Base-by-base conservation (phyloP, 768 basidiomycete species). In the Butyriboletus loyo region DNA sequence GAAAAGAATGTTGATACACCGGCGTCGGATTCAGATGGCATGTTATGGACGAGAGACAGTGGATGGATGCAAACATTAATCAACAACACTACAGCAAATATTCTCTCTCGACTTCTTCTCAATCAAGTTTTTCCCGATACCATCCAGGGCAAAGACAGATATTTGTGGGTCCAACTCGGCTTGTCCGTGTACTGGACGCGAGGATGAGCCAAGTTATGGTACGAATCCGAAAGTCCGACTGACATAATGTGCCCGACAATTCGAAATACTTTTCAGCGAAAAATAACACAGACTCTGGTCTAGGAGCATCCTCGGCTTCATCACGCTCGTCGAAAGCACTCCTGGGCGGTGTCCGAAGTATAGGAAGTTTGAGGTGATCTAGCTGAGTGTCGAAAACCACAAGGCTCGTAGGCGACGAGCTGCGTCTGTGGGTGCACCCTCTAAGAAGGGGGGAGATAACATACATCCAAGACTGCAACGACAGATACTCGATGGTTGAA, bases 301-400 rank as follows among this genome's bases (percentile, higher is more conserved):
- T 55, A 34, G 60, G 59, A 9, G 14, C 42, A n/a, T 65, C 58
- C 13, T 65, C 59, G 7, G 59, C 31, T 17, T 44, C 54, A 17
- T 64, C 58, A 25, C 51, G 54, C 24, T 61, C 56, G 49, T 65
- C 55, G 31, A 49, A 38, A 15, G 35, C 30, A 45, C 30, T 56
- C 24, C 39, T 41, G 2, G 53, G 40, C 2, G 69, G 70, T 24
- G 58, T 54, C 28, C 71, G 75, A 25, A 75, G 59, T 13, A 84
- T 66, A 2, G 84, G 81, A 2, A 84, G 68, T 52, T 70, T 75
- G 44, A 84, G 58, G n/a, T 71, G 60, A 43, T 76, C 71, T n/a
- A 87, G 59, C 25, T 71, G 72, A 22, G 83, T 81, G 61, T 88
- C 86, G 57, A 88, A 88, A 15, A 88, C 64, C 14, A 74, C 79